Percentiles rank a stretch among this genome's conserved stretches.
Evolutionary conservation across 257 asterid species (phyloP).

Genomic region (Gentiana macrophylla): DNA sequence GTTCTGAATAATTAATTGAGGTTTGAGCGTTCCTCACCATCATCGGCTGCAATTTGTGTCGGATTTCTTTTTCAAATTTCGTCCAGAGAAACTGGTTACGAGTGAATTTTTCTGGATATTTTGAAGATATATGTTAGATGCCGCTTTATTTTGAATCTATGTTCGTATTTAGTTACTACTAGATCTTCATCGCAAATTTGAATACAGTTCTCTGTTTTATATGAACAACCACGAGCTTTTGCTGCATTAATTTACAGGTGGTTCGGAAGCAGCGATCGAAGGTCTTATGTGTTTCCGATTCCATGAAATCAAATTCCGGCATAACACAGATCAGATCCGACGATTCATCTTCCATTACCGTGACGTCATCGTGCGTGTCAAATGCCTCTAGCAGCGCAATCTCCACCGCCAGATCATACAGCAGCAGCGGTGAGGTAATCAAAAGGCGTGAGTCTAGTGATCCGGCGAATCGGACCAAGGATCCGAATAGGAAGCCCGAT

Average conservation of each 20-base stretch:
- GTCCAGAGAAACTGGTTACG: too few relatives aligned
- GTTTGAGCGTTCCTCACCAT: too few relatives aligned
- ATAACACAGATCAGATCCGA: constrained; percentile 17
- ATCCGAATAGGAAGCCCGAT: constrained; percentile 24
- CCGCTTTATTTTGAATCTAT: not conserved
- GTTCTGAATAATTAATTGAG: too few relatives aligned
- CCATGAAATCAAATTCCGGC: constrained; percentile 30
- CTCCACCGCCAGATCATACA: constrained; percentile 23
- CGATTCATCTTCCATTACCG: constrained; percentile 19
- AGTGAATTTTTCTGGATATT: too few relatives aligned
- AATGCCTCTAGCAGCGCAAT: constrained; percentile 21
- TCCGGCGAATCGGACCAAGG: constrained; percentile 2
- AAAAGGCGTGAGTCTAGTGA: not conserved
- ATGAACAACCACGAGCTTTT: too few relatives aligned
- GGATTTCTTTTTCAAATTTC: too few relatives aligned
- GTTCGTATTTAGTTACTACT: not conserved
- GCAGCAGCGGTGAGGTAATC: constrained; percentile 13
- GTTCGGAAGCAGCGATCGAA: constrained; percentile 66
- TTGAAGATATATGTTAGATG: too few relatives aligned
- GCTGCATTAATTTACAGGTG: constrained; percentile 31
- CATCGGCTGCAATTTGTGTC: too few relatives aligned
- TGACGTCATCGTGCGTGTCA: constrained; percentile 38
- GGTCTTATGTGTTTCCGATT: constrained; percentile 34
- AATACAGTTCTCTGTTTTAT: not conserved
- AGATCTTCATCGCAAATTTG: not conserved